Percentiles rank a stretch among this genome's conserved stretches.
Evolutionary conservation across 768 basidiomycete species (phyloP).

Genomic region (Podaxis sp.): DNA sequence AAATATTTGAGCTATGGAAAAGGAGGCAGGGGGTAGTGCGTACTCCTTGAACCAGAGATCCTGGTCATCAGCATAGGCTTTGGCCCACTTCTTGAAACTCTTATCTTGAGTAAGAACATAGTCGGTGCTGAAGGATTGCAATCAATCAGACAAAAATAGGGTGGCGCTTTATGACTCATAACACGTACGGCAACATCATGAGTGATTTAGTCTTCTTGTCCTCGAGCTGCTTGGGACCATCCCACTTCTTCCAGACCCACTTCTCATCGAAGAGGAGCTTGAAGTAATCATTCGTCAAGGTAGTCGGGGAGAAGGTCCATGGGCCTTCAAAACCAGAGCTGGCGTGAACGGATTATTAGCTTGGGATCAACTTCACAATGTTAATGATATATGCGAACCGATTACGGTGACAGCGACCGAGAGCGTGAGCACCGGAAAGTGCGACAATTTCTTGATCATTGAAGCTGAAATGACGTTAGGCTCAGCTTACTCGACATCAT

Average conservation of each 20-base stretch:
- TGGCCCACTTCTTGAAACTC: slow-evolving; percentile 85
- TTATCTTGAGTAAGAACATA: slow-evolving; percentile 89
- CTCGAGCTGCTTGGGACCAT: slow-evolving; percentile 88
- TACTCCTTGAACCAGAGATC: slow-evolving; percentile 94
- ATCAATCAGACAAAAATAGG: background rate
- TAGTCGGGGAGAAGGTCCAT: slow-evolving; percentile 95
- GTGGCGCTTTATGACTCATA: background rate
- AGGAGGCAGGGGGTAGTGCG: slow-evolving; percentile 27
- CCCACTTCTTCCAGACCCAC: slow-evolving; percentile 97
- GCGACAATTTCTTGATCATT: slow-evolving; percentile 98
- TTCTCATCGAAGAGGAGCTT: slow-evolving; percentile 85
- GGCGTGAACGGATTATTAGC: background rate
- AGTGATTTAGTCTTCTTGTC: slow-evolving; percentile 87
- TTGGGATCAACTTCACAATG: background rate
- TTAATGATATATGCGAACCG: slow-evolving; percentile 43
- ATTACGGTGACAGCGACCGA: slow-evolving; percentile 91
- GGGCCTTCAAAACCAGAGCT: slow-evolving; percentile 85
- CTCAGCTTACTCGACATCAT: background rate
- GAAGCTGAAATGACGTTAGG: slow-evolving; percentile 44
- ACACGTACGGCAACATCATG: slow-evolving; percentile 93
- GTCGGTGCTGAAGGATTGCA: slow-evolving; percentile 60
- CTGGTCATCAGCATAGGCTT: slow-evolving; percentile 84
- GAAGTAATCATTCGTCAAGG: slow-evolving; percentile 85
- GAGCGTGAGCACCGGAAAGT: slow-evolving; percentile 90
- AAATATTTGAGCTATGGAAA: slow-evolving; percentile 5